A percentile compares a stretch with the other conserved stretches of the same genome.
phyloP scores from a whole-genome alignment of 257 asterid genomes.

The Jacaranda mimosifolia region DNA sequence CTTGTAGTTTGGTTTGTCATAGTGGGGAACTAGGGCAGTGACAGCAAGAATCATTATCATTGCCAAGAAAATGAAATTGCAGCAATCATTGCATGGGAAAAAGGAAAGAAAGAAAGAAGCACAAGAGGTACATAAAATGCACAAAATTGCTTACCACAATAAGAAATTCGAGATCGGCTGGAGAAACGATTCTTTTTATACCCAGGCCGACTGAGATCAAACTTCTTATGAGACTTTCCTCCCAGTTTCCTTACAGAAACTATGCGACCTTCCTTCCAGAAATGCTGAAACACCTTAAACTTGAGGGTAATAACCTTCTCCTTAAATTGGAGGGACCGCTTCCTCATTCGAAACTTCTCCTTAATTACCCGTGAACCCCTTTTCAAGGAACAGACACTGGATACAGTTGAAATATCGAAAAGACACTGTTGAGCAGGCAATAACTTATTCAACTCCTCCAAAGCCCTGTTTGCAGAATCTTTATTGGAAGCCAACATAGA shows the following conservation, averaged over 20 bases:
- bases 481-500: conserved; percentile 69
- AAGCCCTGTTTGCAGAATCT: conserved; percentile 52
- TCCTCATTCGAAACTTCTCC: conserved; percentile 59
- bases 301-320: conserved; percentile 76
- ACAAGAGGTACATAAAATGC: conserved; percentile 21
- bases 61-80: neutral
- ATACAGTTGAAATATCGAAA: conserved; percentile 51
- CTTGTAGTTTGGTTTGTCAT: neutral
- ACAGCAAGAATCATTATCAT: neutral
- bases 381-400: conserved; percentile 41
- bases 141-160: conserved; percentile 57
- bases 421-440: conserved; percentile 52
- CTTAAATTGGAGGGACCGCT: conserved; percentile 58
- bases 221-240: conserved; percentile 77
- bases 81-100: neutral
- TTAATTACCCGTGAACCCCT: conserved; percentile 47
- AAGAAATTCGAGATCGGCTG: conserved; percentile 58
- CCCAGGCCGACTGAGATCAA: conserved; percentile 64
- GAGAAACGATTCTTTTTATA: conserved; percentile 70
- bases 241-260: conserved; percentile 67
- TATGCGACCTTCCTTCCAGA: conserved; percentile 82
- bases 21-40: neutral
- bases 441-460: conserved; percentile 66
- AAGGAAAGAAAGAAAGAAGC: neutral
- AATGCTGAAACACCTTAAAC: conserved; percentile 75